Evolutionary conservation across 2,329 filamentous ascomycete species (phyloP), one percentile per base, ranked within the genome.

Genomic region (Pseudocercospora macadamiae): DNA sequence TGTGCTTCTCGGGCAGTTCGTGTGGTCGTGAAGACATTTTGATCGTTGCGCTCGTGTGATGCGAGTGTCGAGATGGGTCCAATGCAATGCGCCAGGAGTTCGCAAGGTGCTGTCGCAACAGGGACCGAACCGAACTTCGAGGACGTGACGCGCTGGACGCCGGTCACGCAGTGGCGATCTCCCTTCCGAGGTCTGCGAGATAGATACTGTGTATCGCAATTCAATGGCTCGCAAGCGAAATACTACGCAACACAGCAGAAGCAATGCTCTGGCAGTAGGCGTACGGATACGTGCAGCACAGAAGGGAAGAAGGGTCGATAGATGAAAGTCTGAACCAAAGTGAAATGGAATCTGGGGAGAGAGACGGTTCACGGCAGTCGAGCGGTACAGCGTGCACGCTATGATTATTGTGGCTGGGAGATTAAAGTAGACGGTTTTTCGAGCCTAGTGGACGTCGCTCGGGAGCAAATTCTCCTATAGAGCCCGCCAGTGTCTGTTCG

Each of bases 1-100:
- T 91, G 71, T 82, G 80, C 76, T 80, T 80, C 67, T 78, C 76
- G 30, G 88, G 88, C 64, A 91, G 78, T 42, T 23, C 25, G 30
- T 60, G 58, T 56, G 32, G 55, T 54, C 44, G 49, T 47, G 47
- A 19, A 49, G 47, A 49, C 47, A 49, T 49, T 3, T 23, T 23
- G 23, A 7, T 47, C 19, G 23, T 25, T 26, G 42, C 42, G 42
- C 42, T 28, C 42, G 42, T 47, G 23, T 21, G 42, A 47, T 47
- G n/a, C 19, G 42, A 10, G 3, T 9, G 8, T n/a, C 39, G 18
- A 53, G 16, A 25, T 36, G 25, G 56, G 28, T 36, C 26, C 12
- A 25, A 25, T 8, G 7, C 14, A 36, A 16, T 49, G 44, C 42
- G 30, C 54, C 12, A 23, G 2, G 23, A 30, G 48, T 42, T 26